Evolutionary conservation across 306 rosid species (phyloP), one percentile per base, ranked within the genome.

Genomic region (Cucurbita ficifolia): DNA sequence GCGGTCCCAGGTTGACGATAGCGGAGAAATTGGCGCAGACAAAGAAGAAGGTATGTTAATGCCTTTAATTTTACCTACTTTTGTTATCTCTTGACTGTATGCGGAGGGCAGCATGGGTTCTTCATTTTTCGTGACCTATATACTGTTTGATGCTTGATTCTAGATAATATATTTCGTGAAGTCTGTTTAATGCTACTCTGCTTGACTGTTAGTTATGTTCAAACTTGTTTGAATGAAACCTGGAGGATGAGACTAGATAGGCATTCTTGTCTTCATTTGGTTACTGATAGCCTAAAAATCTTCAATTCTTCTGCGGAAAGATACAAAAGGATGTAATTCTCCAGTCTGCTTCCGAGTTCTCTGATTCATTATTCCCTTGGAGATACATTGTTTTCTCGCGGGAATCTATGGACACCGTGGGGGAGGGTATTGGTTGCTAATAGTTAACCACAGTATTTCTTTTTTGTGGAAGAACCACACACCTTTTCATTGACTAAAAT

Each of bases 1-100:
- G 89, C 14, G 73, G 86, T 12, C 90, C 97, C 0, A 89, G 83
- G 80, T 76, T 91, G 89, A 85, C 97, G 0, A 86, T 94, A 61
- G 80, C 85, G 0, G 96, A 94, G 83, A 91, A 84, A 81, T 84
- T 81, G 40, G 77, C 86, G 0, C 83, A 72, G 55, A 72, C 89
- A 0, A 94, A 89, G 86, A 78, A 82, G 77, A 94, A 91, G 92
- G 99, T 94, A 64, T 62, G 17, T 73, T 50, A 75, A 6, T 76
- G 62, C 17, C 29, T 68, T 77, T 54, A 10, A 63, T 63, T 18
- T 42, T 40, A 21, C 43, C 2, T 40, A 19, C 13, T 40, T 68
- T 14, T 46, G 6, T 64, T 5, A 5, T 64, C 38, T 65, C 38
- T 42, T 42, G 17, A 9, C 1, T 64, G 17, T 64, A 36, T 64